phyloP scores from a whole-genome alignment of 2,329 filamentous ascomycete species.

The Hymenoscyphus fructigenus region DNA sequence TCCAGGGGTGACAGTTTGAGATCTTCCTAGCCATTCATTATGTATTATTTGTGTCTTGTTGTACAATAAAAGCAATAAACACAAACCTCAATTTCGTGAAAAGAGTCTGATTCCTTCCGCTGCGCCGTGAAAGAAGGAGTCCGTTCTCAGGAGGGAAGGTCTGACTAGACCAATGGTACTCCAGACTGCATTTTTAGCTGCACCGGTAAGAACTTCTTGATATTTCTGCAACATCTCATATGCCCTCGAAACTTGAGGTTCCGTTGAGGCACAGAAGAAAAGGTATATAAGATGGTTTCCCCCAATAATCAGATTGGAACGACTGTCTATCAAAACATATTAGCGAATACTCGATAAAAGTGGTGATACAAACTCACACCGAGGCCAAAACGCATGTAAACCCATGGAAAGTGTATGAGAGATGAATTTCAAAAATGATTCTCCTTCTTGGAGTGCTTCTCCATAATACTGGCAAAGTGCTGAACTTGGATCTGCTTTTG shows the following conservation, averaged over 20 bases:
- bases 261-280: conserved; percentile 43
- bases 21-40: background rate
- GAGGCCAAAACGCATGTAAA: conserved; percentile 18
- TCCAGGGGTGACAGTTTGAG: background rate
- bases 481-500: conserved; percentile 40
- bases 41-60: background rate
- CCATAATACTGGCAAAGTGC: conserved; percentile 14
- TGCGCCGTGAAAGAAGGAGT: conserved; percentile 24
- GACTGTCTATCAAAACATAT: conserved; percentile 24
- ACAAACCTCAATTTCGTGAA: background rate
- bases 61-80: background rate
- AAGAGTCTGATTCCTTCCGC: conserved; percentile 17
- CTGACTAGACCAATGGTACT: conserved; percentile 22
- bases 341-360: background rate
- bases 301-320: conserved; percentile 47
- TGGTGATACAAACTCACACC: conserved; percentile 14
- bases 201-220: conserved; percentile 14
- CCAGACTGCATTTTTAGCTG: conserved; percentile 19
- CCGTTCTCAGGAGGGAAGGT: conserved; percentile 19
- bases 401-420: conserved; percentile 9
- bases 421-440: conserved; percentile 19
- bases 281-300: conserved; percentile 51
- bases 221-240: conserved; percentile 24
- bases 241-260: conserved; percentile 17
- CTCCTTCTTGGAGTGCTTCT: conserved; percentile 16